Percentiles rank a stretch among this genome's conserved stretches.
These are phyloP conservation scores for Geotrichum cucujoidarum DNA, from an alignment of 1,139 yeast species.

Conservation along the genomic window DNA sequence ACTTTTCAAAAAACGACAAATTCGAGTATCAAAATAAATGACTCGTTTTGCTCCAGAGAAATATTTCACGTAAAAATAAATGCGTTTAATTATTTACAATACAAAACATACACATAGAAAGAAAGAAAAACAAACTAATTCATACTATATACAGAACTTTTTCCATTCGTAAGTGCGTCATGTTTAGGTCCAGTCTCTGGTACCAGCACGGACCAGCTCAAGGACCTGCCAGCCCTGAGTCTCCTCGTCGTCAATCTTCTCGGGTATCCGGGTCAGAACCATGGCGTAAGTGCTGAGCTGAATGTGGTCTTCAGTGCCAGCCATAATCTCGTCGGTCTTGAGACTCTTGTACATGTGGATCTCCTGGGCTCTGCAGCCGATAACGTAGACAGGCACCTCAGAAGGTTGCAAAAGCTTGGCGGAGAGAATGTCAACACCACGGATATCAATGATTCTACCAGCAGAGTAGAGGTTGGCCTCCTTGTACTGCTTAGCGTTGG, in stretches of 20 bases:
- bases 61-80: slow-evolving; percentile 2
- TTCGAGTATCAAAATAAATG: slow-evolving; percentile 13
- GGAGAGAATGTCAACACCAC: slow-evolving; percentile 91
- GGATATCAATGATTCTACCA: slow-evolving; percentile 84
- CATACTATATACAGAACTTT: slow-evolving; percentile 6
- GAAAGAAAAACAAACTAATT: too few relatives aligned
- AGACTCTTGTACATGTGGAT: slow-evolving; percentile 82
- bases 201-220: slow-evolving; percentile 92
- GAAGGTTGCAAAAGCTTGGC: slow-evolving; percentile 88
- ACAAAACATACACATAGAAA: slow-evolving; percentile 5
- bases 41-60: too few relatives aligned
- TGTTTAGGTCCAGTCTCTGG: slow-evolving; percentile 73
- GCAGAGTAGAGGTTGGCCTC: slow-evolving; percentile 92
- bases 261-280: slow-evolving; percentile 91
- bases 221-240: slow-evolving; percentile 97
- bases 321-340: slow-evolving; percentile 91
- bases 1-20: slow-evolving; percentile 28
- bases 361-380: slow-evolving; percentile 96
- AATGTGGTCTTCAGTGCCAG: slow-evolving; percentile 93
- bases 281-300: slow-evolving; percentile 90
- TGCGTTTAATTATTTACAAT: too few relatives aligned
- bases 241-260: slow-evolving; percentile 79
- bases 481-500: slow-evolving; percentile 86
- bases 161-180: slow-evolving; percentile 2
- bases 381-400: slow-evolving; percentile 88